These are phyloP conservation scores for Amaranthus tricolor DNA, from an alignment of 179 eudicot species.

Conservation along the genomic window DNA sequence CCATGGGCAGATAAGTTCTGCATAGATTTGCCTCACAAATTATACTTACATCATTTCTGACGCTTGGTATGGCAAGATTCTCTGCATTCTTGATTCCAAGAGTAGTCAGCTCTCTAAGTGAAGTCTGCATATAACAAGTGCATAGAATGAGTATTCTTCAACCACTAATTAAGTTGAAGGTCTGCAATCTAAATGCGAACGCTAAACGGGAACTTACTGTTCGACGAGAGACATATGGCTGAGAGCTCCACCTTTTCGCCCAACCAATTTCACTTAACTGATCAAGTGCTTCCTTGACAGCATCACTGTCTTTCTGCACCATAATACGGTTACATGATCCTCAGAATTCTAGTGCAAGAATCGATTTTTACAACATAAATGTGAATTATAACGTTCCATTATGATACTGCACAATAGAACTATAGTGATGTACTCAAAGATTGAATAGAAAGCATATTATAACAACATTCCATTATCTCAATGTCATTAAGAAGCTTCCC, in stretches of 20 bases:
- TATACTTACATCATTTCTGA: constrained; percentile 84
- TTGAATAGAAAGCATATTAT: background rate
- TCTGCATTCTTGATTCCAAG: constrained; percentile 96
- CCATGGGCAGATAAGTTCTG: background rate
- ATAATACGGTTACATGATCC: constrained; percentile 1
- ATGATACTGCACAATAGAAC: background rate
- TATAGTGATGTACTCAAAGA: background rate
- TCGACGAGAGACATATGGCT: constrained; percentile 86
- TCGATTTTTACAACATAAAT: background rate
- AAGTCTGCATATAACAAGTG: constrained; percentile 52
- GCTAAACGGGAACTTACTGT: constrained; percentile 48
- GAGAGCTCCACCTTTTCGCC: constrained; percentile 95
- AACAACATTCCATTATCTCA: too few species aligned
- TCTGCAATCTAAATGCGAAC: constrained; percentile 1
- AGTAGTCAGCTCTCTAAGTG: constrained; percentile 79
- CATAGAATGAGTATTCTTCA: constrained; percentile 8
- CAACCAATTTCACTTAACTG: constrained; percentile 80
- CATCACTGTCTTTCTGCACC: constrained; percentile 84
- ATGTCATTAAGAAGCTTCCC: too few species aligned
- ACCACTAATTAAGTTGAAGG: background rate
- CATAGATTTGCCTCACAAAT: background rate
- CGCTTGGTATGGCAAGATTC: constrained; percentile 90
- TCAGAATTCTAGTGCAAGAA: background rate
- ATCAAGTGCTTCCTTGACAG: constrained; percentile 88
- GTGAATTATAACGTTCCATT: background rate